A percentile compares a stretch with the other conserved stretches of the same genome.
phyloP scores from a whole-genome alignment of 306 rosid species.

The Cucurbita maxima region DNA sequence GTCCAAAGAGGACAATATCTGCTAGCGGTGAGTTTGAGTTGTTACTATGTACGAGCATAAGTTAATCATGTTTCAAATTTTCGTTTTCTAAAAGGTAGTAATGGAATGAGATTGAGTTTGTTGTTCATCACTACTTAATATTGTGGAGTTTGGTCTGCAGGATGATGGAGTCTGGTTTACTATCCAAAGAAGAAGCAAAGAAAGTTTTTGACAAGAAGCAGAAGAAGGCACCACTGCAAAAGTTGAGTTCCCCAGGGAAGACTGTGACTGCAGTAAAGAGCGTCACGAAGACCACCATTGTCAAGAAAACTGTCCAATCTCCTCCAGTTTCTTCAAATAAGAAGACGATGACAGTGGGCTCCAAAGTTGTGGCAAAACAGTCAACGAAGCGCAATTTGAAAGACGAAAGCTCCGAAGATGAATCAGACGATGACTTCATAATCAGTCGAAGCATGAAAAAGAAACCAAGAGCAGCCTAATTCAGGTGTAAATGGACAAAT shows the following conservation, averaged over 20 bases:
- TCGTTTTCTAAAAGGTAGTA: neutral
- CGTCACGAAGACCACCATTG: constrained; percentile 22
- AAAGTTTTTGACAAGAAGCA: constrained; percentile 50
- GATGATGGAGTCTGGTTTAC: constrained; percentile 91
- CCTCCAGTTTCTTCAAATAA: constrained; percentile 20
- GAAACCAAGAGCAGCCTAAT: constrained; percentile 29
- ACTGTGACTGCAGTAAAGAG: constrained; percentile 19
- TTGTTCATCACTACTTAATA: neutral
- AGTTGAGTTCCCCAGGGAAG: constrained; percentile 37
- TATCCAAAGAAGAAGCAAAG: constrained; percentile 50
- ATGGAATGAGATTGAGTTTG: neutral
- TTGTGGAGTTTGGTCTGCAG: constrained; percentile 18
- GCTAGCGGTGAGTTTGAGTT: no score
- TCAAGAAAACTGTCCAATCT: constrained; percentile 24
- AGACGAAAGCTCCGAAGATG: constrained; percentile 29
- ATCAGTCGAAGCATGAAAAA: constrained; percentile 8
- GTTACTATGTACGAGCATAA: neutral
- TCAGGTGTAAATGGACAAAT: neutral
- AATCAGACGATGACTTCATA: constrained; percentile 32
- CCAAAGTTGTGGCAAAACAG: constrained; percentile 22
- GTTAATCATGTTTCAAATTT: neutral
- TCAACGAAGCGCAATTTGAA: constrained; percentile 41
- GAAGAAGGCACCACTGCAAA: constrained; percentile 30
- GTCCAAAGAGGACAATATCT: no score
- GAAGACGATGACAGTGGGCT: constrained; percentile 18